phyloP scores from a whole-genome alignment of 345 rosid species.

The Citrus medica region DNA sequence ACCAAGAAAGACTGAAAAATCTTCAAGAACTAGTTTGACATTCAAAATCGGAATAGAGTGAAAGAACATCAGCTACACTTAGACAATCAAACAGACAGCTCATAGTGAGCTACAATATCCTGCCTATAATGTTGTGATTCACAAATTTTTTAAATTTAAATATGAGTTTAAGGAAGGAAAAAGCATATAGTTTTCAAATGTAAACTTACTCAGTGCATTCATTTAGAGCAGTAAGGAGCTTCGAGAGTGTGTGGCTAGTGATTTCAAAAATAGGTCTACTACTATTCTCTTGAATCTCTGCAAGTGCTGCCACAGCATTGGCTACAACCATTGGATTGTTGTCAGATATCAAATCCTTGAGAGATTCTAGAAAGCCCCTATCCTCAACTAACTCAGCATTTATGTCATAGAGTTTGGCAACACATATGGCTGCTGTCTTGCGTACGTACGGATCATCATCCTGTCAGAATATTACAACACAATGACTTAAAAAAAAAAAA shows the following conservation, averaged over 20 bases:
- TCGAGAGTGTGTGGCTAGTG: conserved; percentile 83
- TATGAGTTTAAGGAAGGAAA: conserved; percentile 3
- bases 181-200: conserved; percentile 5
- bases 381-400: conserved; percentile 99
- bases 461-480: conserved; percentile 35
- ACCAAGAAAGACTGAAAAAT: neutral
- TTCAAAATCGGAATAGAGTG: neutral
- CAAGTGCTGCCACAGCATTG: conserved; percentile 99
- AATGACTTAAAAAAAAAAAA: neutral
- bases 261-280: conserved; percentile 87
- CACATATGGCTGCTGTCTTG: conserved; percentile 98
- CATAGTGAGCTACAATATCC: neutral
- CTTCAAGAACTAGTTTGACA: neutral
- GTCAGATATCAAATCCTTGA: conserved; percentile 97
- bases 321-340: conserved; percentile 99
- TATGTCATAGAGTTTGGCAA: conserved; percentile 97
- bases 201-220: conserved; percentile 97
- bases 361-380: conserved; percentile 93
- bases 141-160: neutral
- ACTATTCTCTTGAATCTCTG: conserved; percentile 96
- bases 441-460: conserved; percentile 99
- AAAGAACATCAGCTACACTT: neutral
- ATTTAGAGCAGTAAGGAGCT: conserved; percentile 96
- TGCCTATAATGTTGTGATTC: neutral
- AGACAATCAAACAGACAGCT: neutral